Percentiles rank a stretch among this genome's conserved stretches.
Conservation (phyloP, 2,329 filamentous ascomycete genomes). For the Pestalotiopsis sp. region DNA sequence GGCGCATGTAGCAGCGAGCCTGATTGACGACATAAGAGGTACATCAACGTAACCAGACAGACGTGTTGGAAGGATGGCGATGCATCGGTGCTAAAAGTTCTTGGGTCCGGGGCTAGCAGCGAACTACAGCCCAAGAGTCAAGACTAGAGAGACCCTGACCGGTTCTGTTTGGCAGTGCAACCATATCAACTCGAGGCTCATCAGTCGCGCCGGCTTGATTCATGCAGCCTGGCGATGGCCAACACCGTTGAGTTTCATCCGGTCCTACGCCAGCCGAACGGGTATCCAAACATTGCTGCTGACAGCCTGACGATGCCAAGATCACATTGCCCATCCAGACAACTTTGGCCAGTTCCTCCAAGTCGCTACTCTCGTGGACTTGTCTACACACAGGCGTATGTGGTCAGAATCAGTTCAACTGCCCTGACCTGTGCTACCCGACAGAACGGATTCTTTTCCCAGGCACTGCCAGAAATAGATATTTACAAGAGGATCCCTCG, state of each 20-base stretch:
- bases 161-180: neutral
- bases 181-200: neutral
- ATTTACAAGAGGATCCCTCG: neutral
- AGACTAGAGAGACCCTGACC: neutral
- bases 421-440: neutral
- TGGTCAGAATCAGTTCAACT: neutral
- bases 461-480: neutral
- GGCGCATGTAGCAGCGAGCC: neutral
- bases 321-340: too few species aligned
- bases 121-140: neutral
- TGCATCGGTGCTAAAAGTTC: neutral
- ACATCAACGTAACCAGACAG: neutral
- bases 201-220: neutral
- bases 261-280: neutral
- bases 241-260: neutral
- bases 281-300: neutral
- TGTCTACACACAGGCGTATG: too few species aligned
- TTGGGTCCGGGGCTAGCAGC: neutral
- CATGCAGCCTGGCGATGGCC: neutral
- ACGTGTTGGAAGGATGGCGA: neutral
- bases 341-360: too few species aligned
- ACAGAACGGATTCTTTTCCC: neutral
- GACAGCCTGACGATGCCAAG: neutral
- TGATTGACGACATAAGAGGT: neutral
- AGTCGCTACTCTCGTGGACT: too few species aligned